Percentiles rank a stretch among this genome's conserved stretches.
These are phyloP conservation scores for Gossypium anomalum DNA, from an alignment of 345 rosid genomes.

Conservation along the genomic window DNA sequence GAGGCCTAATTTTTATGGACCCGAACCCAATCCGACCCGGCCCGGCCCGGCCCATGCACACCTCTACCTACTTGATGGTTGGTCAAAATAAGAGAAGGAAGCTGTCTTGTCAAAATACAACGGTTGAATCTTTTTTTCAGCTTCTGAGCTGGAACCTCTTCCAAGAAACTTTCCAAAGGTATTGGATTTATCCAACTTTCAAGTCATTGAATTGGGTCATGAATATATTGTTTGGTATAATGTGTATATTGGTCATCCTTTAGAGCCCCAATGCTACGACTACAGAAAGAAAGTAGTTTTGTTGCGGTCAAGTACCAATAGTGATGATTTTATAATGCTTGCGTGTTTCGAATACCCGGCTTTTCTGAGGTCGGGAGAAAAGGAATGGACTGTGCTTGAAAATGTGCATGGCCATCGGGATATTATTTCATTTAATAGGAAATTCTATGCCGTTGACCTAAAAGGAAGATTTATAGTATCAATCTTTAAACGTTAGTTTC, in stretches of 20 bases:
- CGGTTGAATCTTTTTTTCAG: background rate
- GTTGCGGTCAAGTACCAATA: conserved; percentile 20
- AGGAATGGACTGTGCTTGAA: conserved; percentile 46
- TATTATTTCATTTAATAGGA: conserved; percentile 51
- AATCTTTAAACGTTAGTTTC: conserved; percentile 22
- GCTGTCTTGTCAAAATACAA: background rate
- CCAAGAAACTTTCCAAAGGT: background rate
- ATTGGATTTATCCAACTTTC: background rate
- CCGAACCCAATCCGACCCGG: too few species aligned
- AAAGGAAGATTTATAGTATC: conserved; percentile 50
- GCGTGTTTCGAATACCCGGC: conserved; percentile 52
- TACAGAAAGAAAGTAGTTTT: conserved; percentile 66
- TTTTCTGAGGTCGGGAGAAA: conserved; percentile 43
- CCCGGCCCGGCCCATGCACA: too few species aligned
- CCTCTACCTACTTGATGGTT: conserved; percentile 6
- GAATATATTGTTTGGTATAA: background rate
- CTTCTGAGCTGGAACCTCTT: background rate
- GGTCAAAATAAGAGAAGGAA: background rate
- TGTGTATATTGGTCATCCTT: background rate
- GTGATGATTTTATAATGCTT: conserved; percentile 50
- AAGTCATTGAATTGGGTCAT: conserved; percentile 5
- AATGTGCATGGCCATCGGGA: conserved; percentile 57
- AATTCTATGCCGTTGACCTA: conserved; percentile 65
- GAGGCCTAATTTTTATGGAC: too few species aligned
- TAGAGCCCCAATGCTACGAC: too few species aligned